These are phyloP conservation scores for Pistacia integerrima DNA, from an alignment of 345 rosid species.

Conservation along the genomic window DNA sequence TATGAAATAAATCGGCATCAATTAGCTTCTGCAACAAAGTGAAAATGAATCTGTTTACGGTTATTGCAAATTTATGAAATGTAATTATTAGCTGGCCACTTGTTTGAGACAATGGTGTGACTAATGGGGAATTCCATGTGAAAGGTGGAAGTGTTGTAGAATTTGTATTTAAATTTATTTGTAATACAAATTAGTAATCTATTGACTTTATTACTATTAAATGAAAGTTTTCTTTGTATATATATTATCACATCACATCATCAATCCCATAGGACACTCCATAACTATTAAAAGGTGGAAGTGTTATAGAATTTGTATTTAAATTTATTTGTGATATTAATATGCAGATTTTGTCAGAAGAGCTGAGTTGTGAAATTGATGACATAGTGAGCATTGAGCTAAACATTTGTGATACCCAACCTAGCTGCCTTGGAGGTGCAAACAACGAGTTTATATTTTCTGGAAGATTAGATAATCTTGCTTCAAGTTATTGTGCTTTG, in stretches of 20 bases:
- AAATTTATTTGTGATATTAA: constrained; percentile 12
- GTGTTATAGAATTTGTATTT: neutral
- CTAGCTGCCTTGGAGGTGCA: constrained; percentile 97
- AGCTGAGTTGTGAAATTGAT: constrained; percentile 59
- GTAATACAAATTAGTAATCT: neutral
- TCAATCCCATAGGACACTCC: too few relatives aligned
- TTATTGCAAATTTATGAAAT: neutral
- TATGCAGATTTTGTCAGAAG: constrained; percentile 74
- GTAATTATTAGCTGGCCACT: neutral
- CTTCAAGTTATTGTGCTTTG: constrained; percentile 86
- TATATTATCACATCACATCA: too few relatives aligned
- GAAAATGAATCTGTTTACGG: neutral
- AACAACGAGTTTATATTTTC: constrained; percentile 88
- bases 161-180: constrained; percentile 11
- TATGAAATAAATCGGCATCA: neutral
- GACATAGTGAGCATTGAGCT: constrained; percentile 83
- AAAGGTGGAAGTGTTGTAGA: neutral
- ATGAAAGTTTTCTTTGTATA: too few relatives aligned
- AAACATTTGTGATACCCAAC: constrained; percentile 93
- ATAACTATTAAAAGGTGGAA: neutral
- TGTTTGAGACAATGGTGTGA: neutral
- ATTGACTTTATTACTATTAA: too few relatives aligned
- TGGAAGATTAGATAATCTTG: constrained; percentile 95
- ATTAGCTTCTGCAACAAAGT: constrained; percentile 6
- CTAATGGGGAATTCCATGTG: neutral